Evolutionary conservation across 2,329 filamentous ascomycete species (phyloP).

Genomic region (Magnaporthiopsis rhizophila): DNA sequence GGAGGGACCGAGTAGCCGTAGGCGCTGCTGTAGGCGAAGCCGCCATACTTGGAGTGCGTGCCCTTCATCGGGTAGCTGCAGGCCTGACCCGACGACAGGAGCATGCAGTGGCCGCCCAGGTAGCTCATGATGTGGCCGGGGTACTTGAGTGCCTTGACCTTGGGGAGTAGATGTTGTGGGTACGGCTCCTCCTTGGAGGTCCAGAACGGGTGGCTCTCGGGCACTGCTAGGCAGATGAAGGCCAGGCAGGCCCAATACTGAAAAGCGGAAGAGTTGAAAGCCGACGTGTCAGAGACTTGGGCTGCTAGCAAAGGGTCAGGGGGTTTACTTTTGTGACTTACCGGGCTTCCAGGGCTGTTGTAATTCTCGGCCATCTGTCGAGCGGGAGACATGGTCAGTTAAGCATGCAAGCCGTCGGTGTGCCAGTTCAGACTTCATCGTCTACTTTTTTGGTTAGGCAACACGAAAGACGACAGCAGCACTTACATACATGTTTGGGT

Average conservation of each 20-base stretch:
- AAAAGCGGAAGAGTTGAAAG: too few relatives aligned
- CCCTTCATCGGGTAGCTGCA: slow-evolving; percentile 77
- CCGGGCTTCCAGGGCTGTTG: slow-evolving; percentile 63
- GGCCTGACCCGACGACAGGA: slow-evolving; percentile 69
- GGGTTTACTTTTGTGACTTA: slow-evolving; percentile 22
- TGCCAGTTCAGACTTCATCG: too few relatives aligned
- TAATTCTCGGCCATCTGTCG: slow-evolving; percentile 68
- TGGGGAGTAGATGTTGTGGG: slow-evolving; percentile 40
- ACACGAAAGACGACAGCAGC: slow-evolving; percentile 6
- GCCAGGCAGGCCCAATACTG: slow-evolving; percentile 74
- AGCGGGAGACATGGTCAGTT: background rate
- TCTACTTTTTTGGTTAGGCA: slow-evolving; percentile 4
- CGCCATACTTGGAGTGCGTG: slow-evolving; percentile 74
- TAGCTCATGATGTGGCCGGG: slow-evolving; percentile 47
- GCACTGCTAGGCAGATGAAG: slow-evolving; percentile 65
- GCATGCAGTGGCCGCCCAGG: slow-evolving; percentile 66
- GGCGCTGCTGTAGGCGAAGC: slow-evolving; percentile 68
- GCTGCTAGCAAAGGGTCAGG: too few relatives aligned
- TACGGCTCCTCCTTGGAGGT: slow-evolving; percentile 56
- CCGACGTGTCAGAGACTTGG: background rate
- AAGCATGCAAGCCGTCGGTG: too few relatives aligned
- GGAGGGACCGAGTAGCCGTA: slow-evolving; percentile 74
- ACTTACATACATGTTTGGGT: slow-evolving; percentile 65
- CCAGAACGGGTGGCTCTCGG: slow-evolving; percentile 68
- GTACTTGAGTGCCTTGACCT: slow-evolving; percentile 53